Base-by-base conservation (phyloP, 2,329 filamentous ascomycete species). In the Apiospora pterosperma region DNA sequence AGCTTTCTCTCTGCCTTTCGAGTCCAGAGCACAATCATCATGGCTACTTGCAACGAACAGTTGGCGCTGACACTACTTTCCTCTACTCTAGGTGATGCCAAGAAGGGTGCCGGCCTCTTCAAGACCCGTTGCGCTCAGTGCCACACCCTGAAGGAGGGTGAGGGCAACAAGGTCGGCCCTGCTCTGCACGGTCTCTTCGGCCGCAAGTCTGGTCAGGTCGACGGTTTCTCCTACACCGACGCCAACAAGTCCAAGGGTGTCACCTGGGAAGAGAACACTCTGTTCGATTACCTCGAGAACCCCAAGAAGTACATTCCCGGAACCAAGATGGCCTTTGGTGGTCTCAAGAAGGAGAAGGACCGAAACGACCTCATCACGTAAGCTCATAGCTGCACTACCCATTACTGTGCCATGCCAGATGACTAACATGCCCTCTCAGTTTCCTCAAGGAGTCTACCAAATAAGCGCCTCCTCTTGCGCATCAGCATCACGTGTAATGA, bases 281-380 rank as follows among this genome's bases (percentile, higher is more conserved):
- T 99, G 75, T 98, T 97, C 84, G 88, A 90, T 73, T 99, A 99
- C 90, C 94, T 99, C 77, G 96, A 99, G 89, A 98, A 98, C 91
- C 96, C 96, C 85, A 99, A 99, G 91, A 98, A 98, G 89, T 99
- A 94, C 90, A 97, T 99, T 72, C 96, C 96, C 74, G 96, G 96
- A 75, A 99, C 96, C 85, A 99, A 98, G 93, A 99, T 99, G 96
- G 96, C 96, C 76, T 99, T 98, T 80, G 96, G 96, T 85, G 96
- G 96, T 82, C 89, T 99, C 79, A 99, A 99, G 94, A 99, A 99
- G 92, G 88, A 89, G 79, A 98, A 98, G 92, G 96, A 98, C 86
- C 89, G 96, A 81, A 97, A 98, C 82, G 95, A 99, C 83, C 87
- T 99, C 76, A 97, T 99, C 89, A 93, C 93, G 91, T 95, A 91